Base-by-base conservation (phyloP, 495 filamentous ascomycete genomes). In the Elasticomyces elasticus region DNA sequence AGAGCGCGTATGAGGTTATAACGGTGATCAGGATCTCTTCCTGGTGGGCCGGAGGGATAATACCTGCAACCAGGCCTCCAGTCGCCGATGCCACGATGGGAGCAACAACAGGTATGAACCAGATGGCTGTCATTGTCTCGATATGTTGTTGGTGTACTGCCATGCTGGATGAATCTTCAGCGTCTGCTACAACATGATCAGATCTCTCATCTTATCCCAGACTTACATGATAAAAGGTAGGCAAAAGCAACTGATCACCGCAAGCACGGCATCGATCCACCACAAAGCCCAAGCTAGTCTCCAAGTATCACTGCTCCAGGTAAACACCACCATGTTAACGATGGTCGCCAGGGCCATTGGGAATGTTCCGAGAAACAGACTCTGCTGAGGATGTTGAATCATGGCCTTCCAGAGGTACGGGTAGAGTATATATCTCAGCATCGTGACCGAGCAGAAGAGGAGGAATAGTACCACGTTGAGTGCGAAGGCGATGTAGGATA, bases 281-380 rank as follows among this genome's bases (percentile, higher is more conserved):
- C 82, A 86, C 27, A 83, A 50, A 11, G 48, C 67, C 72, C 72
- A 76, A 2, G 63, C 72, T 12, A 73, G 17, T 1, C 62, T 66
- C 26, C 47, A 62, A 5, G 60, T 61, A 62, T 68, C 66, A 15
- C 66, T 52, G 0, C 76, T 76, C 78, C 74, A 80, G 3, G 62
- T 64, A 0, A 78, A 76, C 0, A 79, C 69, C 22, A 76, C 65
- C 77, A 81, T 80, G 46, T 79, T 80, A 46, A 81, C 68, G 20
- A 82, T 77, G 2, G 78, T 85, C 0, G 79, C 76, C 15, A 84
- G 70, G 5, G 79, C 79, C 78, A 84, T 82, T 0, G 81, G 81
- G 28, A 83, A 70, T 0, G 77, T 77, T 0, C 78, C 81, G 1
- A 84, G 65, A 58, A 83, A 84, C 37, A 85, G 70, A 1, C 74